Evolutionary conservation across 2,329 filamentous ascomycete species (phyloP).

Genomic region (Colletotrichum cordylinicola): DNA sequence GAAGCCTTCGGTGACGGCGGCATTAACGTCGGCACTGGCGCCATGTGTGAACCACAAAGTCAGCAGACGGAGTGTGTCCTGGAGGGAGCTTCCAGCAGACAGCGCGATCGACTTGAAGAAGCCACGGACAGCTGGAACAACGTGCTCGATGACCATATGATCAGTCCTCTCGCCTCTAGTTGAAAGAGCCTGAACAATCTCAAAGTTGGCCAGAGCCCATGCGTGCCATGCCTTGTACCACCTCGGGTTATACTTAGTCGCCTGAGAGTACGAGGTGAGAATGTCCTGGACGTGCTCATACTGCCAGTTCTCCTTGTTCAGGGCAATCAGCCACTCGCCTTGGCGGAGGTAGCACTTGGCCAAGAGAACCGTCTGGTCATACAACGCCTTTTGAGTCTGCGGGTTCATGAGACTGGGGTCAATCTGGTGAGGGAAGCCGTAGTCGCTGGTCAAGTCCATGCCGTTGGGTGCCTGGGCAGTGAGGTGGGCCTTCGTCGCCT

Average conservation of each 20-base stretch:
- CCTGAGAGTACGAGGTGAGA: conserved; percentile 86
- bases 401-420: conserved; percentile 52
- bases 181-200: conserved; percentile 87
- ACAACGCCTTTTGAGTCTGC: conserved; percentile 57
- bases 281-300: conserved; percentile 87
- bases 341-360: conserved; percentile 96
- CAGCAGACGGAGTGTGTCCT: conserved; percentile 90
- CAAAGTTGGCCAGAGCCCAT: conserved; percentile 97
- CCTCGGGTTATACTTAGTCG: conserved; percentile 90
- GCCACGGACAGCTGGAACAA: conserved; percentile 91
- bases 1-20: conserved; percentile 88
- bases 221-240: conserved; percentile 99
- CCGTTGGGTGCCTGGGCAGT: conserved; percentile 52
- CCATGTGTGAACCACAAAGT: conserved; percentile 98
- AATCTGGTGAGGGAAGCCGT: conserved; percentile 54
- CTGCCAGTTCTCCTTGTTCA: conserved; percentile 90
- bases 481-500: conserved; percentile 57
- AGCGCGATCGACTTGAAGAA: conserved; percentile 98
- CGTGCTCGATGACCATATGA: conserved; percentile 80
- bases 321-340: conserved; percentile 90
- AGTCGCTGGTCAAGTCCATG: conserved; percentile 50
- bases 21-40: conserved; percentile 85
- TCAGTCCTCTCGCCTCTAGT: conserved; percentile 60
- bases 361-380: conserved; percentile 73
- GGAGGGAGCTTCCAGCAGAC: conserved; percentile 88